Percentiles rank a stretch among this genome's conserved stretches.
These are phyloP conservation scores for Cairneyella variabilis DNA, from an alignment of 495 filamentous ascomycete species.

Conservation along the genomic window DNA sequence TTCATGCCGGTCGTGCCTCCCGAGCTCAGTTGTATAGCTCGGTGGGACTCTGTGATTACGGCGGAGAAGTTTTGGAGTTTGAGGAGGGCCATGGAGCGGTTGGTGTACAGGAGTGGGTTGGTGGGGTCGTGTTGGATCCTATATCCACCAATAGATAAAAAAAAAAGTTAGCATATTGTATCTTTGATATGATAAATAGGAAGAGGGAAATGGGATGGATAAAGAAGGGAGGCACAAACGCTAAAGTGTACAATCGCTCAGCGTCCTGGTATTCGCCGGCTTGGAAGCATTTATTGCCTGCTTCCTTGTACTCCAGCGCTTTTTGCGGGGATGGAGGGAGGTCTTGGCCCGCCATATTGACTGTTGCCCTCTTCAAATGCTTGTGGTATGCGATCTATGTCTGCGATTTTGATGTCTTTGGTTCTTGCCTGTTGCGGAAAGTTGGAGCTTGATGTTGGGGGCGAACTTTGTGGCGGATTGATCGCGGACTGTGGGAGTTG, in stretches of 20 bases:
- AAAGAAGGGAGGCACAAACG: constrained; percentile 47
- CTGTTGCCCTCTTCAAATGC: too few relatives aligned
- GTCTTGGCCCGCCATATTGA: constrained; percentile 21
- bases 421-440: too few relatives aligned
- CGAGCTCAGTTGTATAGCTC: constrained; percentile 48
- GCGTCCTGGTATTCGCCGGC: constrained; percentile 67
- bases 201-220: neutral
- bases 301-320: constrained; percentile 44
- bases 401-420: too few relatives aligned
- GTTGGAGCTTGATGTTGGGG: too few relatives aligned
- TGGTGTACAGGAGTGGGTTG: constrained; percentile 71
- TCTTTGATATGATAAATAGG: neutral
- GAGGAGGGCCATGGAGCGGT: constrained; percentile 82
- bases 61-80: constrained; percentile 64
- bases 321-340: constrained; percentile 10
- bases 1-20: constrained; percentile 55
- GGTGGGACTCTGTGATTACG: constrained; percentile 76
- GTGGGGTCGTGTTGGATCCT: constrained; percentile 55
- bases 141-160: too few relatives aligned
- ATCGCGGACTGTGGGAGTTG: too few relatives aligned
- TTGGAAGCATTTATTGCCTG: constrained; percentile 51
- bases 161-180: too few relatives aligned
- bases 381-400: too few relatives aligned
- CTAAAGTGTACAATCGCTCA: constrained; percentile 79
- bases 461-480: too few relatives aligned